These are phyloP conservation scores for Ceraceosorus guamensis DNA, from an alignment of 1,284 basidiomycete species.

Conservation along the genomic window DNA sequence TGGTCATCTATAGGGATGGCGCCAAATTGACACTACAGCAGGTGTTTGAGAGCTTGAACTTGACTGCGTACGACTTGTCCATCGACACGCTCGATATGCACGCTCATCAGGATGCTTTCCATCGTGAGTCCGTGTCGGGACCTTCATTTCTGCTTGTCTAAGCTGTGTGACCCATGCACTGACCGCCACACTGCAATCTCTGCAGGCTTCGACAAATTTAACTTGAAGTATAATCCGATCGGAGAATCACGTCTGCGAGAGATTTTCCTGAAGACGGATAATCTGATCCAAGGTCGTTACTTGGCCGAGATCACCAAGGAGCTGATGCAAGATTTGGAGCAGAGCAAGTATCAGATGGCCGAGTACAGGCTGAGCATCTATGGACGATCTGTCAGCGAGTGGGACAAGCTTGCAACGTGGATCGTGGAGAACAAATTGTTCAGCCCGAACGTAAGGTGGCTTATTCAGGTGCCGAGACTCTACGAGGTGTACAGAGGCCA, in stretches of 20 bases:
- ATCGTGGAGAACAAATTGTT: slow-evolving; percentile 85
- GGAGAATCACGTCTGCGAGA: slow-evolving; percentile 90
- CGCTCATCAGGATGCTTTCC: slow-evolving; percentile 93
- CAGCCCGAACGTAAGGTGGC: slow-evolving; percentile 96
- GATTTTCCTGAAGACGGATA: slow-evolving; percentile 98
- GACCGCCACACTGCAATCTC: neutral
- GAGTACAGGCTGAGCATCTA: slow-evolving; percentile 97
- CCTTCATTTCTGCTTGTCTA: neutral
- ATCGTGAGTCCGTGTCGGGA: slow-evolving; percentile 53
- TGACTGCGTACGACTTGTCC: slow-evolving; percentile 94
- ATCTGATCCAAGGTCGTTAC: slow-evolving; percentile 66
- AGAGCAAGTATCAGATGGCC: slow-evolving; percentile 86
- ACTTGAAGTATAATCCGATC: slow-evolving; percentile 72
- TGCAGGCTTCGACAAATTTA: slow-evolving; percentile 61
- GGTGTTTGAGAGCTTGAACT: slow-evolving; percentile 88
- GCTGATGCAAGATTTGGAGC: slow-evolving; percentile 89
- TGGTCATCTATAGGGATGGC: slow-evolving; percentile 90
- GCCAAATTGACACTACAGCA: slow-evolving; percentile 79
- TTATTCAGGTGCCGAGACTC: slow-evolving; percentile 89
- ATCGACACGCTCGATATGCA: slow-evolving; percentile 99
- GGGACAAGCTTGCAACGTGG: slow-evolving; percentile 98
- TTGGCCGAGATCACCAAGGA: slow-evolving; percentile 92
- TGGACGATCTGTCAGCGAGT: slow-evolving; percentile 67
- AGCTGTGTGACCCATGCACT: neutral
- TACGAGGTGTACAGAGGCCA: slow-evolving; percentile 94